Evolutionary conservation across 2,329 filamentous ascomycete species (phyloP).

Genomic region (Tolypocladium amazonense): DNA sequence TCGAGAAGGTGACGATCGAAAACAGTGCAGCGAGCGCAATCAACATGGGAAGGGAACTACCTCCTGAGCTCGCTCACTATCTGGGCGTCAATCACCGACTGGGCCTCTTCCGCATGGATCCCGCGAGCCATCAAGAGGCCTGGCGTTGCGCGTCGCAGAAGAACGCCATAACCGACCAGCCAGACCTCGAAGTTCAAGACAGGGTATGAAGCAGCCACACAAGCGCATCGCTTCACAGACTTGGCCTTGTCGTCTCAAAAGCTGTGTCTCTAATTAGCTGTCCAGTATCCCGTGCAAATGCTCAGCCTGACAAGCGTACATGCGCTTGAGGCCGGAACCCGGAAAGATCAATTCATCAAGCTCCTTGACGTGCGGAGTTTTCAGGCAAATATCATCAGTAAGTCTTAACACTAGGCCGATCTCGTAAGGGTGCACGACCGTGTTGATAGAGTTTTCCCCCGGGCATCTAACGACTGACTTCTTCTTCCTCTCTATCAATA

Average conservation of each 20-base stretch:
- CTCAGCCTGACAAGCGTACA: slow-evolving; percentile 55
- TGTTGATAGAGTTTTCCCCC: neutral
- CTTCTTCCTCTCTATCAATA: neutral
- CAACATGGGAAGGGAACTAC: slow-evolving; percentile 47
- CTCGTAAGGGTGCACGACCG: neutral
- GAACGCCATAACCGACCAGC: slow-evolving; percentile 51
- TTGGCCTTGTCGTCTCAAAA: neutral
- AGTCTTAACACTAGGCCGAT: slow-evolving; percentile 6
- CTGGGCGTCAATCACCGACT: slow-evolving; percentile 57
- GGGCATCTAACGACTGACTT: neutral
- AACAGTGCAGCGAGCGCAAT: slow-evolving; percentile 43
- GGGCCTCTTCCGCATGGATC: slow-evolving; percentile 58
- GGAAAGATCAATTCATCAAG: too few species aligned
- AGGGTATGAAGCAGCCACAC: slow-evolving; percentile 36
- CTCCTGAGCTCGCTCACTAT: slow-evolving; percentile 52
- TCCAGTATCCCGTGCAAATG: slow-evolving; percentile 58
- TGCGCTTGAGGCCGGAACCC: too few species aligned
- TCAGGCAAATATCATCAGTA: slow-evolving; percentile 61
- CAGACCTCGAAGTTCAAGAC: slow-evolving; percentile 59
- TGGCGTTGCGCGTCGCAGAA: slow-evolving; percentile 48
- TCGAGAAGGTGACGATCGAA: slow-evolving; percentile 56
- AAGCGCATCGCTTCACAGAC: neutral
- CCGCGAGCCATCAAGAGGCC: slow-evolving; percentile 44
- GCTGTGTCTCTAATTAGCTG: neutral
- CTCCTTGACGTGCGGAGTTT: slow-evolving; percentile 56